Percentiles rank a stretch among this genome's conserved stretches.
Conservation (phyloP, 2,329 filamentous ascomycete species). For the Talaromyces sp. region DNA sequence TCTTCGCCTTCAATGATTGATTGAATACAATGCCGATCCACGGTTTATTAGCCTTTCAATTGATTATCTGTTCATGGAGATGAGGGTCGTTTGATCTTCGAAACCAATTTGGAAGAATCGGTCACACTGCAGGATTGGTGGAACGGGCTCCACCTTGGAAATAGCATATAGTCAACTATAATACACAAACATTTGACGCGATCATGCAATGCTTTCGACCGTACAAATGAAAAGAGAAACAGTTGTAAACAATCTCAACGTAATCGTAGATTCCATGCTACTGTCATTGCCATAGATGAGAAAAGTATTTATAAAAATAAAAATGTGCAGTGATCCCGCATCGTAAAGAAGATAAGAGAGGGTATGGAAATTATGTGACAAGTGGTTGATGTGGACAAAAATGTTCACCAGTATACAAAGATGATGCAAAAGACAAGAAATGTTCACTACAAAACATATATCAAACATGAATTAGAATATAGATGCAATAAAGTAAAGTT, state of each 20-base stretch:
- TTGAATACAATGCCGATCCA: not conserved
- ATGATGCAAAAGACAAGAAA: not conserved
- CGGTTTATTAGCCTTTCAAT: not conserved
- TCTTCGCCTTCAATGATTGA: not conserved
- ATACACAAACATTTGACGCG: not conserved
- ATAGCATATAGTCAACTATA: not conserved
- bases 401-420: not conserved
- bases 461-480: slow-evolving; percentile 2
- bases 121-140: no score
- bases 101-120: no score
- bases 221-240: not conserved
- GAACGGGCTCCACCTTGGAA: not conserved
- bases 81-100: no score
- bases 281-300: not conserved
- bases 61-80: no score
- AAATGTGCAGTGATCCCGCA: not conserved
- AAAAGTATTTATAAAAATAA: not conserved
- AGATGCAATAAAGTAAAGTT: not conserved
- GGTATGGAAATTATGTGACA: not conserved
- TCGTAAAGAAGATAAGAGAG: not conserved
- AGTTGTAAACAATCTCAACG: not conserved
- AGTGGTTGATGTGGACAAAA: not conserved
- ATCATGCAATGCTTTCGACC: not conserved
- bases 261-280: not conserved
- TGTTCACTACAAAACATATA: not conserved